phyloP scores from a whole-genome alignment of 2,329 filamentous ascomycete species.

The Leptoxyphium fumago region DNA sequence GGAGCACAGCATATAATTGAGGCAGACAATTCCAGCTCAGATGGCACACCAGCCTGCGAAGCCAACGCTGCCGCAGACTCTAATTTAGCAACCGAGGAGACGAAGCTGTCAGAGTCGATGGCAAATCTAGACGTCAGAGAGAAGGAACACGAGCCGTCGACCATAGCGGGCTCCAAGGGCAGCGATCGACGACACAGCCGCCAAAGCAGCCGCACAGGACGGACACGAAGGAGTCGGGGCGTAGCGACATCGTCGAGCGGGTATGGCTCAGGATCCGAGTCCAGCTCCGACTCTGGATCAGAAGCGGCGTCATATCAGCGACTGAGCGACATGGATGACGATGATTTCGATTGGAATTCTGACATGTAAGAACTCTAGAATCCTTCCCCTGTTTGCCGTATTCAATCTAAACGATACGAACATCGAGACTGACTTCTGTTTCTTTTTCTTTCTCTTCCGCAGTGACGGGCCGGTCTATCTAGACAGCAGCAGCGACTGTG shows the following conservation, averaged over 20 bases:
- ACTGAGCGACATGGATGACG: constrained; percentile 13
- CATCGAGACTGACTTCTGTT: too few relatives aligned
- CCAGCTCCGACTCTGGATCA: not conserved
- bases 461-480: not conserved
- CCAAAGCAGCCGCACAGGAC: not conserved
- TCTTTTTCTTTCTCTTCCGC: not conserved
- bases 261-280: too few relatives aligned
- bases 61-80: too few relatives aligned
- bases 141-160: not conserved
- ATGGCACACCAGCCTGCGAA: too few relatives aligned
- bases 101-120: not conserved
- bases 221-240: too few relatives aligned
- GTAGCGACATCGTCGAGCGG: too few relatives aligned
- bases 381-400: too few relatives aligned
- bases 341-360: constrained; percentile 20
- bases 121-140: not conserved
- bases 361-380: constrained; percentile 10
- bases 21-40: not conserved
- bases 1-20: not conserved
- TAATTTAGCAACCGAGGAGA: too few relatives aligned
- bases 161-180: not conserved
- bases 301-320: constrained; percentile 5
- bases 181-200: not conserved
- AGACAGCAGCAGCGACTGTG: constrained; percentile 3
- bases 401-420: too few relatives aligned